Base-by-base conservation (phyloP, 2,329 filamentous ascomycete species). In the Trichoderma koningiopsis region DNA sequence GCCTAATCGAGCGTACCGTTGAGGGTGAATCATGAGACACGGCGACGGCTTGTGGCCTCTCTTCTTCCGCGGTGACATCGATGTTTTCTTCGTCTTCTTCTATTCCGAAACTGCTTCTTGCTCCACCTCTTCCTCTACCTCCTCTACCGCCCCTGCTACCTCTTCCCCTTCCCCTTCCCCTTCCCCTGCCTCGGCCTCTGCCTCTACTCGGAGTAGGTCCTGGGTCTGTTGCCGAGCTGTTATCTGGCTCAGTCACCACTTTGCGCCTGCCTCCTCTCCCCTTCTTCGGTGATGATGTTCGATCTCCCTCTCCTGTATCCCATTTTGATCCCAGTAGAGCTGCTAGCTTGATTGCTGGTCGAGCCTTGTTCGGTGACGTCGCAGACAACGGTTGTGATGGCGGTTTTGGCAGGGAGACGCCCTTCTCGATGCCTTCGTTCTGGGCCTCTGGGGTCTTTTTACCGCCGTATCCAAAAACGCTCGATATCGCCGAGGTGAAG, bases 301-400 rank as follows among this genome's bases (percentile, higher is more conserved):
- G 35, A n/a, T 58, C 27, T 24, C 35, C 55, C 7, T 77, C 74
- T 37, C 76, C 77, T 4, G 73, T 77, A 64, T 81, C 80, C 79
- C 79, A 81, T 75, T 75, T 79, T 14, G 80, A 81, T 8, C 80
- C 80, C 68, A 72, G 77, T 5, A 81, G 73, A 7, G 78, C 79
- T 6, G 77, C 75, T 6, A 80, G 43, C 68, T 81, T 81, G 64
- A 81, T 79, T 8, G 80, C 79, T 4, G 80, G 78, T 8, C 77
- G 76, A 47, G 75, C 71, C 37, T 67, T 70, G 4, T 70, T 65
- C 11, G 73, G 55, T 1, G 72, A 64, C 8, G 75, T 53, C 61
- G 56, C 64, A 29, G 71, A 47, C 60, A 71, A 65, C 31, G 71
- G 60, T 49, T 69, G 69, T 27, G 71, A 70, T 19, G 71, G 71